A percentile compares a stretch with the other conserved stretches of the same genome.
These are phyloP conservation scores for Tulasnella sp. DNA, from an alignment of 768 basidiomycete species.

Conservation along the genomic window DNA sequence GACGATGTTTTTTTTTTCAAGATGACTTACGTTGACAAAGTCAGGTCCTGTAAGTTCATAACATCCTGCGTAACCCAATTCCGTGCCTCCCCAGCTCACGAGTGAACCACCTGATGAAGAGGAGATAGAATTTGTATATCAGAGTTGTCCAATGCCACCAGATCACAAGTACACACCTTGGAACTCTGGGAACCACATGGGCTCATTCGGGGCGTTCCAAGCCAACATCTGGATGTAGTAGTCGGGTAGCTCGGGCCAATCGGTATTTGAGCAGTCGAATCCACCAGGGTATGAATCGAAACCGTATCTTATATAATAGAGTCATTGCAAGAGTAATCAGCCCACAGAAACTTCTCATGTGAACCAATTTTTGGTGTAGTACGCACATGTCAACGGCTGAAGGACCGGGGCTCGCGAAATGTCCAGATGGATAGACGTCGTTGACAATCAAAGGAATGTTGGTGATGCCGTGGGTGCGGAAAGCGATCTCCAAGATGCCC, in stretches of 20 bases:
- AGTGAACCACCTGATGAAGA: slow-evolving; percentile 19
- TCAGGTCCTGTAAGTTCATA: slow-evolving; percentile 21
- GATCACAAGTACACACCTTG: slow-evolving; percentile 57
- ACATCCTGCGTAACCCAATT: slow-evolving; percentile 22
- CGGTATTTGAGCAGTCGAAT: slow-evolving; percentile 69
- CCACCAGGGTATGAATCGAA: slow-evolving; percentile 65
- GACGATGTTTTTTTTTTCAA: neutral
- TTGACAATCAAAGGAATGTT: slow-evolving; percentile 66
- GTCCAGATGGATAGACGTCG: slow-evolving; percentile 40
- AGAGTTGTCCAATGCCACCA: too few species aligned
- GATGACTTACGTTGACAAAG: slow-evolving; percentile 22
- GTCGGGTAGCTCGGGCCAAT: slow-evolving; percentile 54
- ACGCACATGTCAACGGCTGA: slow-evolving; percentile 39
- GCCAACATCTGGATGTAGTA: slow-evolving; percentile 53
- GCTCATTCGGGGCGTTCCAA: slow-evolving; percentile 32
- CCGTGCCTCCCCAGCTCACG: slow-evolving; percentile 23
- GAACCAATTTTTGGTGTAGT: too few species aligned
- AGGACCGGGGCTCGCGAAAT: slow-evolving; percentile 19
- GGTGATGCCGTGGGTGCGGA: slow-evolving; percentile 40
- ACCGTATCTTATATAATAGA: slow-evolving; percentile 22
- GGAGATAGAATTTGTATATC: neutral
- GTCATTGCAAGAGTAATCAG: neutral
- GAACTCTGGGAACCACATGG: slow-evolving; percentile 65
- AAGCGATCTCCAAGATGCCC: slow-evolving; percentile 44
- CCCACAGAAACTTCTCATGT: too few species aligned